A percentile compares a stretch with the other conserved stretches of the same genome.
phyloP scores from a whole-genome alignment of 371 early-diverging fungal genomes.

The Phascolomyces articulosus region DNA sequence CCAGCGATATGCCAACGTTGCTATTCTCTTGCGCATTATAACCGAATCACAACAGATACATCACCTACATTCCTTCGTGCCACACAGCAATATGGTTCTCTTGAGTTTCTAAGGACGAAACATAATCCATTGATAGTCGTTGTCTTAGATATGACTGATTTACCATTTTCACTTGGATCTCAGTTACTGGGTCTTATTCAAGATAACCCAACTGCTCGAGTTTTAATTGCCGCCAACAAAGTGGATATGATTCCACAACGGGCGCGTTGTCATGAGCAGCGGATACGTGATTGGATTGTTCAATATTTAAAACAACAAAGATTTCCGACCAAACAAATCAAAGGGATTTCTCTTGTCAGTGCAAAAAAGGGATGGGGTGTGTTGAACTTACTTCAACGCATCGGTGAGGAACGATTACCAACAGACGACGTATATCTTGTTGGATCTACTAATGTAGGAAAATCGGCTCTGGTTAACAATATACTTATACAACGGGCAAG shows the following conservation, averaged over 20 bases:
- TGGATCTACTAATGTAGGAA: slow-evolving; percentile 76
- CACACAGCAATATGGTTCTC: slow-evolving; percentile 56
- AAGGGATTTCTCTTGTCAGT: slow-evolving; percentile 57
- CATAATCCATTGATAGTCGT: slow-evolving; percentile 54
- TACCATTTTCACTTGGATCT: slow-evolving; percentile 58
- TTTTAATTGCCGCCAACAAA: slow-evolving; percentile 72
- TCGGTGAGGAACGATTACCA: slow-evolving; percentile 45
- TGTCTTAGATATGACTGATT: slow-evolving; percentile 68
- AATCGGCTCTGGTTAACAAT: slow-evolving; percentile 70
- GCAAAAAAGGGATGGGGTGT: slow-evolving; percentile 67
- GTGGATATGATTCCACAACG: slow-evolving; percentile 60
- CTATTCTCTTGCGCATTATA: slow-evolving; percentile 51
- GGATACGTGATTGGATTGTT: slow-evolving; percentile 60
- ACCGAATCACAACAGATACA: slow-evolving; percentile 41
- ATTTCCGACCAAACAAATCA: slow-evolving; percentile 40
- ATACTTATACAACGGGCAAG: slow-evolving; percentile 43
- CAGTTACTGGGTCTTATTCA: slow-evolving; percentile 46
- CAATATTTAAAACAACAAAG: slow-evolving; percentile 49
- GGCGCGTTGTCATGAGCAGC: slow-evolving; percentile 52
- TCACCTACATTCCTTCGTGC: slow-evolving; percentile 48
- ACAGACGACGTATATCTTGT: slow-evolving; percentile 72
- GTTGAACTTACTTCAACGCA: slow-evolving; percentile 47
- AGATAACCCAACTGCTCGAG: slow-evolving; percentile 45
- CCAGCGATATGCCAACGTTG: slow-evolving; percentile 68
- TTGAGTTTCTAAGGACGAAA: slow-evolving; percentile 61